These are phyloP conservation scores for Monosporascus ibericus DNA, from an alignment of 2,329 filamentous ascomycete genomes.

Conservation along the genomic window DNA sequence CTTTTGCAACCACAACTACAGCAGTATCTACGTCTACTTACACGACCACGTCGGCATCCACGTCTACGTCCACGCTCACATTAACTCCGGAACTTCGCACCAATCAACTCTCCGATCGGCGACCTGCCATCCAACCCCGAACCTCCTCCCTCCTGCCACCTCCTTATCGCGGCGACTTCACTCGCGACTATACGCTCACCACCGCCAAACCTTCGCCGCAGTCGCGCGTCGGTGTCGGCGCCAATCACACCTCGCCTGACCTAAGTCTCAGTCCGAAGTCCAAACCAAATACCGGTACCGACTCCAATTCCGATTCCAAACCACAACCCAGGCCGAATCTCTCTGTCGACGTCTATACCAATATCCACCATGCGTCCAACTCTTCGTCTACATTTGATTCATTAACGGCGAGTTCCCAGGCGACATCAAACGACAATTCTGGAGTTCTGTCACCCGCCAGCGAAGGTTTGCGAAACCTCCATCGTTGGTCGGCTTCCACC, in stretches of 20 bases:
- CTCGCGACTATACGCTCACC: background rate
- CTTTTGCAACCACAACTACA: background rate
- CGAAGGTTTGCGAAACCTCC: slow-evolving; percentile 41
- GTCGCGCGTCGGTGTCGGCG: no score
- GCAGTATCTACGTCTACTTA: background rate
- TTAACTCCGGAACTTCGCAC: no score
- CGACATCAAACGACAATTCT: background rate
- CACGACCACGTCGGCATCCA: slow-evolving; percentile 3
- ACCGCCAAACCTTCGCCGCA: background rate
- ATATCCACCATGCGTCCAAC: background rate
- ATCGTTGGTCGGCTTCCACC: slow-evolving; percentile 49
- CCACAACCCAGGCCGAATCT: background rate
- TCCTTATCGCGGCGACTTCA: background rate
- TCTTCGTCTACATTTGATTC: background rate
- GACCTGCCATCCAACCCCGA: slow-evolving; percentile 4
- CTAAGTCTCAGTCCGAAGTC: slow-evolving; percentile 5
- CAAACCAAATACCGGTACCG: slow-evolving; percentile 2
- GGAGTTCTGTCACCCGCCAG: slow-evolving; percentile 16
- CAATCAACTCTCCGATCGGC: background rate
- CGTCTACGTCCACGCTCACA: no score
- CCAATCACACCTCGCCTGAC: background rate
- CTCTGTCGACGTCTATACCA: background rate
- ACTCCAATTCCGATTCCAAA: slow-evolving; percentile 1
- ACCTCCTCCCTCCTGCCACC: slow-evolving; percentile 7
- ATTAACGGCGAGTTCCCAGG: background rate